Evolutionary conservation across 768 basidiomycete genomes (phyloP), one percentile per base, ranked within the genome.

Genomic region (Trametopsis cervina): DNA sequence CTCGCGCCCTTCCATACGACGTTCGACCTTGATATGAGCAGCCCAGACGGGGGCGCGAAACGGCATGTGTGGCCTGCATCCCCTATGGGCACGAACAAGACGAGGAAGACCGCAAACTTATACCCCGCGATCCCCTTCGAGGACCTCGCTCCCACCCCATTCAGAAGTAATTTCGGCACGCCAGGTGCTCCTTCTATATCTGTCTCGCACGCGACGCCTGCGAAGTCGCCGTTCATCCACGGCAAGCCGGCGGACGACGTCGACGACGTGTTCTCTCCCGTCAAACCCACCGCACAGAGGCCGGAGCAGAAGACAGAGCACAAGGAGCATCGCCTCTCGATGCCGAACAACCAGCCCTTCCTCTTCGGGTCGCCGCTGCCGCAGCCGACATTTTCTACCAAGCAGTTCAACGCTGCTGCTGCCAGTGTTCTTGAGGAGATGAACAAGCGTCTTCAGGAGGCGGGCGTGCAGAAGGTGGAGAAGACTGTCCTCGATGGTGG

Each of bases 381-480:
- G 5, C 75, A 76, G 50, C 72, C 85, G 57, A 72, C 68, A 40
- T 72, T 77, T 38, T 79, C 82, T 25, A 81, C 85, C 54, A 64
- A 67, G n/a, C 76, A 83, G 43, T 90, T 91, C 66, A 74, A 71
- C 44, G 63, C 69, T 1, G 81, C 83, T 0, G 83, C 86, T 0
- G 72, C 78, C n/a, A 74, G 75, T 18, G 80, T 92, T 23, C 68
- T 91, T 24, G 83, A 82, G 42, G 89, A 92, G 64, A 88, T 92
- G 84, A 89, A 90, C 60, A 70, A 73, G 43, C 78, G 85, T 2
- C 72, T 90, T 9, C 73, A 70, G 2, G 72, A 70, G 6, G 75
- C 76, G 4, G 83, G 82, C 1, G 73, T 79, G 5, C 68, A 76
- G 25, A 66, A 66, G 20, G 67, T 84, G 25, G 69, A 66, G 20